Evolutionary conservation across 768 basidiomycete genomes (phyloP), one percentile per base, ranked within the genome.

Genomic region (Podaxis mareebaensis): DNA sequence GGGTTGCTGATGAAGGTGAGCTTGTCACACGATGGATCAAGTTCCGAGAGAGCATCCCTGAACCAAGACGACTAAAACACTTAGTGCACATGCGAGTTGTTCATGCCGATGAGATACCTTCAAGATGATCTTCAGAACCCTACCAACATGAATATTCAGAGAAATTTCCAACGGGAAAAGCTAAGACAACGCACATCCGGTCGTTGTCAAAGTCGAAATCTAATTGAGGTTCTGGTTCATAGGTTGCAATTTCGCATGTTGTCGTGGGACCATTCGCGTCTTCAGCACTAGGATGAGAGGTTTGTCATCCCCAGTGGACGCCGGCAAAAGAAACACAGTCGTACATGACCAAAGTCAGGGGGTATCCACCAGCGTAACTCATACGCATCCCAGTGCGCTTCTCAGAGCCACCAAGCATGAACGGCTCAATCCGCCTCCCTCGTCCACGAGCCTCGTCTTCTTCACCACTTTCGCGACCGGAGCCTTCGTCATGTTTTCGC

Each of bases 11-110:
- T 85, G 73, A 99, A 87, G 0, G 91, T 92, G 20, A 99, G 81
- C 64, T 88, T 91, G 48, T 93, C 88, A 71, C 90, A 93, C 0
- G 93, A 91, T 17, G 93, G 85, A 67, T 98, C 95, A 13, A 99
- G 81, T 71, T 98, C 96, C 11, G 89, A 88, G 13, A 98, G 83
- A 0, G 96, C 95, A 64, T 97, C 95, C 48, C 92, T 88, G 38
- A 99, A 88, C 93, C 95, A 96, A 4, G 91, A 95, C 2, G 96
- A 96, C 85, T 81, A 61, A 22, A 5, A 51, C 28, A 51, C 6
- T 63, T 1, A 55, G 36, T 20, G 44, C n/a, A n/a, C 30, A 24
- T 26, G 46, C 20, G 30, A 49, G 20, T 13, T 39, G 2, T 62
- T 44, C 49, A 57, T 38, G 36, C 52, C 38, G 33, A 55, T 20